Base-by-base conservation (phyloP, 2,329 filamentous ascomycete species). In the Paecilomyces dactylethromorphus region DNA sequence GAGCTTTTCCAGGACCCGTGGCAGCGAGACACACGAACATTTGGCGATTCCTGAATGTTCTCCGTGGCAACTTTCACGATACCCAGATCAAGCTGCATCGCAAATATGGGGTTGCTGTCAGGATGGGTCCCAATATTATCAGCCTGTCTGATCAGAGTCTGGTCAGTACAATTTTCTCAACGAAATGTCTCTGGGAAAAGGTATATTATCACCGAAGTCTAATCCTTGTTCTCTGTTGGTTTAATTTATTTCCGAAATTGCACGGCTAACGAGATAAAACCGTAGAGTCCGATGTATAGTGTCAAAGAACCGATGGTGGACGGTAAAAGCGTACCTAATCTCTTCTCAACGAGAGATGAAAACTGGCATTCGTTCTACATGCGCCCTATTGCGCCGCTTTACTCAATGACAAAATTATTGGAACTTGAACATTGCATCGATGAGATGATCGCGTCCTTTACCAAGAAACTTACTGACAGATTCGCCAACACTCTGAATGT, bases 321-420 rank as follows among this genome's bases (percentile, higher is more conserved):
- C 24, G 60, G 60, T 0, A 57, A 53, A 50, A 54, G 26, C 18
- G 33, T 57, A 3, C 51, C 31, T 22, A 59, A 58, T 22, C 53
- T 62, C n/a, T 56, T 60, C 51, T 51, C 58, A 1, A 59, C 58
- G 22, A 60, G 55, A 50, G 53, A 60, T 52, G 59, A 60, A 39
- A 60, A 56, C 12, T 54, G 57, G 39, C 60, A 62, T 58, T 58
- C 58, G 26, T 49, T 53, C 33, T 56, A 56, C 24, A 54, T 53
- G 15, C 24, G 35, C 8, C 57, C 57, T 6, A 55, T 55, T 24
- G 33, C 52, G 0, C 21, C 24, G 11, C 32, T 56, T n/a, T 56
- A 56, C 49, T 53, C 49, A 24, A 52, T 56, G 26, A 33, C 49
- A 6, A 53, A 59, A 33, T 18, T 56, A 29, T 18, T 56, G 26